A percentile compares a stretch with the other conserved stretches of the same genome.
phyloP scores from a whole-genome alignment of 768 basidiomycete species.

The Phaeotremella fagi region DNA sequence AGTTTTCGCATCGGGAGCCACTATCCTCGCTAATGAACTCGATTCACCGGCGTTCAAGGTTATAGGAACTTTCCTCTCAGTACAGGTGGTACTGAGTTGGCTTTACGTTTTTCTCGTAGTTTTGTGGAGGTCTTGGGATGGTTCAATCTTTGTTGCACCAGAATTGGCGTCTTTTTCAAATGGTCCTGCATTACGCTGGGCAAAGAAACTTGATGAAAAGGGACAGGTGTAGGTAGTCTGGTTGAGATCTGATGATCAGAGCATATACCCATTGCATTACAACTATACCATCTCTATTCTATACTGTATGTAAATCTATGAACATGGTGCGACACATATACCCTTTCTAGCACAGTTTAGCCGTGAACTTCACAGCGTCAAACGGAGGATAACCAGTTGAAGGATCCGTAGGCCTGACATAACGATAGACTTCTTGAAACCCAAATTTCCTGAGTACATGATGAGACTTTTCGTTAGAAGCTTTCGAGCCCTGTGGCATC shows the following conservation, averaged over 20 bases:
- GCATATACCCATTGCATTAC: neutral
- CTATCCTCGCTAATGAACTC: slow-evolving; percentile 35
- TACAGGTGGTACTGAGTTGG: slow-evolving; percentile 39
- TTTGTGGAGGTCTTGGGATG: slow-evolving; percentile 23
- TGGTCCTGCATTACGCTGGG: neutral
- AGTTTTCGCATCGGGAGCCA: slow-evolving; percentile 35
- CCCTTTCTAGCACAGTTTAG: neutral
- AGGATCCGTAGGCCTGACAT: neutral
- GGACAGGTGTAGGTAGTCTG: neutral
- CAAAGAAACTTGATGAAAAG: neutral
- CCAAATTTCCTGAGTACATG: neutral
- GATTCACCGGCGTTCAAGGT: slow-evolving; percentile 39
- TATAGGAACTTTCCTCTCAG: slow-evolving; percentile 35
- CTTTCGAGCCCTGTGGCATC: neutral
- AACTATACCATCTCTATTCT: neutral
- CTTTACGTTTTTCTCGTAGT: slow-evolving; percentile 34
- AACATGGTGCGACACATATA: too few relatives aligned
- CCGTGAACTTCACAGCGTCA: neutral
- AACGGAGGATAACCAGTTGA: neutral
- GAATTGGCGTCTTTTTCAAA: slow-evolving; percentile 16
- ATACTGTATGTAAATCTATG: too few relatives aligned
- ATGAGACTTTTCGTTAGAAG: neutral
- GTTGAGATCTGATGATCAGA: neutral
- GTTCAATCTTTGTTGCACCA: slow-evolving; percentile 35
- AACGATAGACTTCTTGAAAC: slow-evolving; percentile 4